phyloP scores from a whole-genome alignment of 2,329 filamentous ascomycete species.

The Aspergillus fijiensis region DNA sequence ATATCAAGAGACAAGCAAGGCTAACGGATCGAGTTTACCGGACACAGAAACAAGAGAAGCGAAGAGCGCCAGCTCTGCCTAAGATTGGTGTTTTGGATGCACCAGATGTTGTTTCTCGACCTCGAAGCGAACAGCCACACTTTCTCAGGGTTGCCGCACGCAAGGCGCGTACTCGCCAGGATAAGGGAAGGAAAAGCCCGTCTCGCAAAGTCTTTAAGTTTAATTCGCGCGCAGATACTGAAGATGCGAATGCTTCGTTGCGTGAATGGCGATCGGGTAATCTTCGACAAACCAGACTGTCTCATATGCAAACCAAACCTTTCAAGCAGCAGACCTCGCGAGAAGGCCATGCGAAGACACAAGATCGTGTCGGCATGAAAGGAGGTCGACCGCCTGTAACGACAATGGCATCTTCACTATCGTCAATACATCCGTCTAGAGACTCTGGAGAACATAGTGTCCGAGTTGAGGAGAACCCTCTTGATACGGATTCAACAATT shows the following conservation, averaged over 20 bases:
- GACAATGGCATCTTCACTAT: background rate
- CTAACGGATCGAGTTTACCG: conserved; percentile 36
- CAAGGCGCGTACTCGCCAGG: conserved; percentile 48
- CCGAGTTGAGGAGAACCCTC: conserved; percentile 3
- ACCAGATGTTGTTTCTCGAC: conserved; percentile 32
- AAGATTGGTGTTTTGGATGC: conserved; percentile 54
- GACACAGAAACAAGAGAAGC: conserved; percentile 24
- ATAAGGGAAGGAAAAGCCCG: conserved; percentile 54
- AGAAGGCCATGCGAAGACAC: background rate
- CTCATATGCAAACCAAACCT: conserved; percentile 1
- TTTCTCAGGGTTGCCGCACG: conserved; percentile 59
- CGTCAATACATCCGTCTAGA: background rate
- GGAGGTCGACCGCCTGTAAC: background rate
- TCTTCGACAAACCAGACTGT: conserved; percentile 32
- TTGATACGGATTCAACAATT: background rate
- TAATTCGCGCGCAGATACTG: conserved; percentile 53
- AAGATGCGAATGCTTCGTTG: conserved; percentile 53
- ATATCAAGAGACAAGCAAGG: conserved; percentile 34
- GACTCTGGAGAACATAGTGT: conserved; percentile 9
- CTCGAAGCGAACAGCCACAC: conserved; percentile 43
- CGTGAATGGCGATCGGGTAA: conserved; percentile 53
- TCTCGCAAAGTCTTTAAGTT: conserved; percentile 54
- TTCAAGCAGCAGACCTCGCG: background rate
- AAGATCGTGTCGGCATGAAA: background rate
- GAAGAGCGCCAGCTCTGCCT: conserved; percentile 21